These are phyloP conservation scores for Quercus lobata DNA, from an alignment of 331 rosid species.

Conservation along the genomic window DNA sequence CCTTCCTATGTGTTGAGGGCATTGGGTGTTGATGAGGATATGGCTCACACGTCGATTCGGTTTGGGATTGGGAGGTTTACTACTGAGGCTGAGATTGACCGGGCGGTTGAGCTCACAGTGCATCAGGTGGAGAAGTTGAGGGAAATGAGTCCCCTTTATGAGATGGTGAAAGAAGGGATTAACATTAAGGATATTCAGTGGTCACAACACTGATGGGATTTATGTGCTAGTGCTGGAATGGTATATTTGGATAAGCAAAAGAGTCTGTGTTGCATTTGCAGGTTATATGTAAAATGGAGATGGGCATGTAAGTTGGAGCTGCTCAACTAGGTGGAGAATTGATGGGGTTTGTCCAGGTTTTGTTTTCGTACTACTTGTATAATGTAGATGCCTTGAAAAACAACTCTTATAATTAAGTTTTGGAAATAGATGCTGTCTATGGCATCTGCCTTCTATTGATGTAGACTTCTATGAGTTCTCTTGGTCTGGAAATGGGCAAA, in stretches of 20 bases:
- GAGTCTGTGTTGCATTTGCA: too few relatives aligned
- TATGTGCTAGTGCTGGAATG: neutral
- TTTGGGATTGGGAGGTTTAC: constrained; percentile 94
- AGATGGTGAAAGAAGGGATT: constrained; percentile 91
- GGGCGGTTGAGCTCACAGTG: constrained; percentile 73
- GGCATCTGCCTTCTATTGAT: neutral
- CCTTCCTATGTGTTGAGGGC: constrained; percentile 95
- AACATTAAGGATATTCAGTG: constrained; percentile 79
- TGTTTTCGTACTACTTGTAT: neutral
- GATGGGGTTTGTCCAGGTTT: neutral
- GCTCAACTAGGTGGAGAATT: neutral
- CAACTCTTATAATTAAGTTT: neutral
- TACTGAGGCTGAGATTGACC: constrained; percentile 79
- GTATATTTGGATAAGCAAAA: too few relatives aligned
- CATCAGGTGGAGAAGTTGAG: constrained; percentile 84
- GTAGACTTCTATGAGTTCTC: neutral
- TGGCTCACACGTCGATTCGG: constrained; percentile 93
- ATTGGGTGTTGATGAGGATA: constrained; percentile 92
- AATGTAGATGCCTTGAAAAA: constrained; percentile 4
- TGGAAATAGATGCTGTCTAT: neutral
- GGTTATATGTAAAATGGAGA: neutral
- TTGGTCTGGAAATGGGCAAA: neutral
- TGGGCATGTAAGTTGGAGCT: neutral
- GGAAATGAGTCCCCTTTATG: constrained; percentile 97
- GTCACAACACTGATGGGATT: constrained; percentile 65